Conservation (phyloP, 2,329 filamentous ascomycete genomes). For the Lanzia echinophila region DNA sequence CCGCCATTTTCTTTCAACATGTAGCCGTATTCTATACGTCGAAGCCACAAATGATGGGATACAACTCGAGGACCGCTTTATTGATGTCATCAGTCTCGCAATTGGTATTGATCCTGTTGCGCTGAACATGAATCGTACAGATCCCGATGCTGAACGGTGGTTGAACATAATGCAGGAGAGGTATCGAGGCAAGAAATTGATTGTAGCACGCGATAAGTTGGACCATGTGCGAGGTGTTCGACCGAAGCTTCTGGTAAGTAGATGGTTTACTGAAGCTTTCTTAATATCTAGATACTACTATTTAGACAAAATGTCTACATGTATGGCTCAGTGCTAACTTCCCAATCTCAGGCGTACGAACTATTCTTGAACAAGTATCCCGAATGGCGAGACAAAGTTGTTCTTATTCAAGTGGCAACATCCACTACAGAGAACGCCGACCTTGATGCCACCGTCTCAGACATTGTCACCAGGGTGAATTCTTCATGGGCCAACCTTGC, state of each 20-base stretch:
- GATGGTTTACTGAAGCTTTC: not conserved
- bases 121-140: constrained; percentile 62
- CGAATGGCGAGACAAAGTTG: constrained; percentile 79
- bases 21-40: constrained; percentile 82
- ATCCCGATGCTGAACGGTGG: constrained; percentile 71
- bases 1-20: constrained; percentile 91
- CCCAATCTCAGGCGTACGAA: constrained; percentile 58
- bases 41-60: constrained; percentile 85
- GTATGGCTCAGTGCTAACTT: not conserved
- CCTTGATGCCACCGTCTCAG: constrained; percentile 79
- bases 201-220: constrained; percentile 90
- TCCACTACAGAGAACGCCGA: constrained; percentile 85
- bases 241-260: constrained; percentile 66
- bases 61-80: constrained; percentile 86
- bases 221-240: constrained; percentile 87
- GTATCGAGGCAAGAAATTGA: constrained; percentile 82
- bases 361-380: constrained; percentile 92
- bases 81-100: constrained; percentile 76
- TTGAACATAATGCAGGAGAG: constrained; percentile 72
- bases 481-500: constrained; percentile 84
- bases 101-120: constrained; percentile 87
- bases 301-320: no score
- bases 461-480: constrained; percentile 93
- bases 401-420: constrained; percentile 89
- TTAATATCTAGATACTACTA: not conserved